Conservation (phyloP, 495 filamentous ascomycete species). For the Pseudevernia furfuracea region DNA sequence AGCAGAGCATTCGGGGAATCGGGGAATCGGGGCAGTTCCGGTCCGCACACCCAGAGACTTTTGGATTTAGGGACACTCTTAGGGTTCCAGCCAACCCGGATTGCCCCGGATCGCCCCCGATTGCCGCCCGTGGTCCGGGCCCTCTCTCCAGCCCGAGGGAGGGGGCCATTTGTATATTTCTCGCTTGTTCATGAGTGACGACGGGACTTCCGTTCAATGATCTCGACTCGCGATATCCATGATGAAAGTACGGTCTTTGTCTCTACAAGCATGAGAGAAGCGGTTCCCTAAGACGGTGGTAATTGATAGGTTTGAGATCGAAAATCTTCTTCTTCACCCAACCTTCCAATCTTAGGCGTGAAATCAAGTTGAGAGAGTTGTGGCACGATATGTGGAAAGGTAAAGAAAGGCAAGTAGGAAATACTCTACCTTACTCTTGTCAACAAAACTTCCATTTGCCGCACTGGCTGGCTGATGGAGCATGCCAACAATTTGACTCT, state of each 20-base stretch:
- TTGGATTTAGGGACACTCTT: background rate
- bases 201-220: background rate
- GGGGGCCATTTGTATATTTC: too few relatives aligned
- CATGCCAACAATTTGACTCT: background rate
- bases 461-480: background rate
- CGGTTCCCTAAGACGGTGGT: background rate
- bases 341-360: background rate
- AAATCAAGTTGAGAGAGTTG: background rate
- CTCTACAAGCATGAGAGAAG: background rate
- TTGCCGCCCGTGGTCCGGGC: background rate
- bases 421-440: background rate
- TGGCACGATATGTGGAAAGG: constrained; percentile 1
- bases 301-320: background rate
- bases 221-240: background rate
- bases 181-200: too few relatives aligned
- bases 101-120: too few relatives aligned
- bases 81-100: background rate
- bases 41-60: background rate
- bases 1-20: too few relatives aligned
- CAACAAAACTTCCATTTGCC: background rate
- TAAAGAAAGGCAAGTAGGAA: background rate
- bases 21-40: background rate
- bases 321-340: background rate
- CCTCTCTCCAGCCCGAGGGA: too few relatives aligned
- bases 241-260: background rate